Evolutionary conservation across 2,329 filamentous ascomycete genomes (phyloP).

Genomic region (Fusarium pseudograminearum): DNA sequence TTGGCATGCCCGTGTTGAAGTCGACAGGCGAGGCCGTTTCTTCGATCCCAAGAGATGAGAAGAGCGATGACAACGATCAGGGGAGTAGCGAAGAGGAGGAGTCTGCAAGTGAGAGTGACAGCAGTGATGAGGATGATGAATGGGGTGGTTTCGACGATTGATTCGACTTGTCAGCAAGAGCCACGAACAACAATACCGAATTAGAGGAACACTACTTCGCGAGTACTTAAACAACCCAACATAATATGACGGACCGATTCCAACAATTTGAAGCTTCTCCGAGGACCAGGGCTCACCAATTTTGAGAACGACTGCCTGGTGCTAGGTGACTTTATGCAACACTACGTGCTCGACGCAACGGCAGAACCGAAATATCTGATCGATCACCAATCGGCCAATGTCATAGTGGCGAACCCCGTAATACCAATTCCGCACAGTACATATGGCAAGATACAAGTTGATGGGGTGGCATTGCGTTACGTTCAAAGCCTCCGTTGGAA

Average conservation of each 20-base stretch:
- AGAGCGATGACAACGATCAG: constrained; percentile 37
- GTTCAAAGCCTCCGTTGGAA: constrained; percentile 7
- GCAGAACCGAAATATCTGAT: no score
- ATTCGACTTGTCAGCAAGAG: constrained; percentile 9
- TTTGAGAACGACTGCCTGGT: no score
- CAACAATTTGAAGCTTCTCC: neutral
- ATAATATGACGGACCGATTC: neutral
- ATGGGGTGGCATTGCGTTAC: neutral
- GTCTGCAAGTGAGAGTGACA: constrained; percentile 21
- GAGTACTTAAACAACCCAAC: neutral
- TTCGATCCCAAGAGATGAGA: constrained; percentile 42
- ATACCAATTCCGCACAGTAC: neutral
- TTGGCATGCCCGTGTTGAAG: constrained; percentile 55
- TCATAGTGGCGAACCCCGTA: constrained; percentile 38
- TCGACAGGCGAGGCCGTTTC: constrained; percentile 51
- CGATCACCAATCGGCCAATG: no score
- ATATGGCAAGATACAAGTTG: neutral
- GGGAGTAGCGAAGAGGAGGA: constrained; percentile 20
- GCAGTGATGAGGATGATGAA: constrained; percentile 41
- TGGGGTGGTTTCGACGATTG: constrained; percentile 47
- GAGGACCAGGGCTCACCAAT: constrained; percentile 1
- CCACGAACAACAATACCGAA: constrained; percentile 2
- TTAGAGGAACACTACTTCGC: neutral
- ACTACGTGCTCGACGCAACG: no score
- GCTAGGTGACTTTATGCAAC: no score